Evolutionary conservation across 495 filamentous ascomycete genomes (phyloP).

Genomic region (Penicillium canescens): DNA sequence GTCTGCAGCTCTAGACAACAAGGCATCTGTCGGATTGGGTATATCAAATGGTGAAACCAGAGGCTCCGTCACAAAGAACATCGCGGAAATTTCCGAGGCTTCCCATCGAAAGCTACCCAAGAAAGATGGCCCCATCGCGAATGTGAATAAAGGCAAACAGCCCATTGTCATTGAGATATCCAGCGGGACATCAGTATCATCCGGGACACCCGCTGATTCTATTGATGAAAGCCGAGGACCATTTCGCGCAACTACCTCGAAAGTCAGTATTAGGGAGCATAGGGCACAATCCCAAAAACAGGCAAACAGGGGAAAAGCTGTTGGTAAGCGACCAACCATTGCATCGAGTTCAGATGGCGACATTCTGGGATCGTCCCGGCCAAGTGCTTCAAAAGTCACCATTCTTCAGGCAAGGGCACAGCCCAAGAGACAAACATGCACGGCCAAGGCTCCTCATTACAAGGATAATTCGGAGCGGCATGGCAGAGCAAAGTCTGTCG

Average conservation of each 20-base stretch:
- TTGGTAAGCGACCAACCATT: background rate
- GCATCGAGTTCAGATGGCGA: background rate
- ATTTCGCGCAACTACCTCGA: background rate
- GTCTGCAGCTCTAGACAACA: background rate
- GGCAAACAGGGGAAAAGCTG: background rate
- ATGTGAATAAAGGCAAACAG: background rate
- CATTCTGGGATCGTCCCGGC: background rate
- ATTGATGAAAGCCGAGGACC: background rate
- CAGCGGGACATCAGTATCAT: slow-evolving; percentile 10
- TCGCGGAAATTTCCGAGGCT: background rate
- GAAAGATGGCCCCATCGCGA: background rate
- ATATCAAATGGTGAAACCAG: background rate
- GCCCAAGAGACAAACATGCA: background rate
- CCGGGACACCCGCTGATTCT: background rate
- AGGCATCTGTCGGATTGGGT: no score
- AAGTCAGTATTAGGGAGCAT: slow-evolving; percentile 6
- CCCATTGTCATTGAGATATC: slow-evolving; percentile 9
- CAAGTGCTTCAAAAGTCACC: slow-evolving; percentile 1
- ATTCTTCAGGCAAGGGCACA: slow-evolving; percentile 2
- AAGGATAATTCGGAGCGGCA: background rate
- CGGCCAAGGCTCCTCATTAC: background rate
- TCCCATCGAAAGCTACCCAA: background rate
- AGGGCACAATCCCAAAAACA: slow-evolving; percentile 1
- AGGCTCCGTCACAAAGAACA: background rate
- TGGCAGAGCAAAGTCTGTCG: slow-evolving; percentile 31